phyloP scores from a whole-genome alignment of 2,329 filamentous ascomycete genomes.

The Calonectria pseudoreteaudii region DNA sequence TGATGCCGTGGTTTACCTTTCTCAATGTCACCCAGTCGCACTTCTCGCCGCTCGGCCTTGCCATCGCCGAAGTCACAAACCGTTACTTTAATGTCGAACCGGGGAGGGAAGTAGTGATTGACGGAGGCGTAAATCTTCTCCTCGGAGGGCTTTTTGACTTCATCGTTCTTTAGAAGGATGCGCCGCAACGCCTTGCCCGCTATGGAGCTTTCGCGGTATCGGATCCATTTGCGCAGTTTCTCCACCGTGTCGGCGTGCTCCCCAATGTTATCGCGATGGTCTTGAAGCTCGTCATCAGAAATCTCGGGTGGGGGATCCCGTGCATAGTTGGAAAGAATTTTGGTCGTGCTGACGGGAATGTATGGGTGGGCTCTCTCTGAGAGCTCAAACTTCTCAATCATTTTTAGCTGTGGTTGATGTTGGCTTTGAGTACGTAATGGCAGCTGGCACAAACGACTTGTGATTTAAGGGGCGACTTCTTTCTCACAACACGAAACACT shows the following conservation, averaged over 20 bases:
- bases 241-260: background rate
- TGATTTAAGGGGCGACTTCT: background rate
- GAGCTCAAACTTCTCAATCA: background rate
- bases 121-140: background rate
- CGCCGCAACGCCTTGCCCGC: background rate
- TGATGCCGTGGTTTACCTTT: background rate
- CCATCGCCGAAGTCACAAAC: background rate
- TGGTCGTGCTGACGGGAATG: background rate
- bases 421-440: too few species aligned
- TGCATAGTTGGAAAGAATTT: background rate
- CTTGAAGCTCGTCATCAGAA: background rate
- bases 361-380: background rate
- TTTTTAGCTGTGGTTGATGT: background rate
- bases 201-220: background rate
- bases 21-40: background rate
- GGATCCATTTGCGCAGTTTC: background rate
- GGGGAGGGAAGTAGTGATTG: background rate
- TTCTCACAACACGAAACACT: background rate
- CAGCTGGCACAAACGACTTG: too few species aligned
- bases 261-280: background rate
- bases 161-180: background rate
- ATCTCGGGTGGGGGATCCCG: background rate
- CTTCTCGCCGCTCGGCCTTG: background rate
- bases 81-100: background rate
- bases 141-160: background rate